These are phyloP conservation scores for Ricinus communis DNA, from an alignment of 345 rosid species.

Conservation along the genomic window DNA sequence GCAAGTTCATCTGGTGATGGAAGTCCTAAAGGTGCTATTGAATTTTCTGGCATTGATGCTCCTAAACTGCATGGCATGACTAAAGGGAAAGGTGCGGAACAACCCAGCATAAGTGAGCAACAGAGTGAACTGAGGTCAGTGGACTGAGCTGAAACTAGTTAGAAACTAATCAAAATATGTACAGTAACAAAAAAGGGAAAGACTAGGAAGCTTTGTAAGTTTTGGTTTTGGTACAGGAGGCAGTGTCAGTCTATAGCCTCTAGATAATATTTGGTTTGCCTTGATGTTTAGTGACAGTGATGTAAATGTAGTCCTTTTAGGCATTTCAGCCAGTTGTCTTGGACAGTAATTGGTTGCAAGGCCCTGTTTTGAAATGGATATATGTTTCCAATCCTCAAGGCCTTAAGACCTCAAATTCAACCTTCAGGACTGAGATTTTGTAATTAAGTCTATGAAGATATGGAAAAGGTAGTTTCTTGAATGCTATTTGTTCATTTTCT, in stretches of 20 bases:
- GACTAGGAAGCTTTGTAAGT: neutral
- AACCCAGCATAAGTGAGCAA: neutral
- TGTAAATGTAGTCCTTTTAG: neutral
- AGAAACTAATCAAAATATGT: slow-evolving; percentile 1
- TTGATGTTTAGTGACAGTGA: neutral
- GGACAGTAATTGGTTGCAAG: too few relatives aligned
- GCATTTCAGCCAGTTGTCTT: neutral
- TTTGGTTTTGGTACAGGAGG: neutral
- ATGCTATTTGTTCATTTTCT: neutral
- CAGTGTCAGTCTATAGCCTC: neutral
- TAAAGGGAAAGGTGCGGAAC: neutral
- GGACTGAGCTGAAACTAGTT: neutral
- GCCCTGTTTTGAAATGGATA: neutral
- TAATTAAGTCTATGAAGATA: neutral
- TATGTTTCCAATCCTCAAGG: too few relatives aligned
- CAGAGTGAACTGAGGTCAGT: slow-evolving; percentile 3
- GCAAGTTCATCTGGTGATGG: neutral
- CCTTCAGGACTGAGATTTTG: neutral
- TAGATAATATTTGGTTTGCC: neutral
- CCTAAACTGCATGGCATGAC: neutral
- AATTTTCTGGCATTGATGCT: neutral
- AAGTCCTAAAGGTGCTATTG: neutral
- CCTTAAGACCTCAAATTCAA: neutral
- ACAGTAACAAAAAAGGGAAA: slow-evolving; percentile 1
- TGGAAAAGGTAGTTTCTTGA: neutral